Evolutionary conservation across 2,329 filamentous ascomycete species (phyloP).

Genomic region (Sclerotinia sclerotiorum): DNA sequence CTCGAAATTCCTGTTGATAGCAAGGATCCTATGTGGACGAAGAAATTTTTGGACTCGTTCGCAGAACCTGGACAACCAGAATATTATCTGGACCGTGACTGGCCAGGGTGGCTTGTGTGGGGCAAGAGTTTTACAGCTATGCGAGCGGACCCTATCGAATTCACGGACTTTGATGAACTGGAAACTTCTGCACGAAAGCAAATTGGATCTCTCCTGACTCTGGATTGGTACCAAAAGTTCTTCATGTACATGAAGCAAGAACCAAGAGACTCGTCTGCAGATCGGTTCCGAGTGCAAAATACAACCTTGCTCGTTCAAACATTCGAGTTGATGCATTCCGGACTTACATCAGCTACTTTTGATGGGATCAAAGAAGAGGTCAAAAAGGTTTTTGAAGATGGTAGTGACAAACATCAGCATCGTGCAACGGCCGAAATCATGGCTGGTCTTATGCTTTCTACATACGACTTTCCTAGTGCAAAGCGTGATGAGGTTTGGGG

Average conservation of each 20-base stretch:
- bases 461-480: slow-evolving; percentile 72
- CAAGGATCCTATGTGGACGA: slow-evolving; percentile 77
- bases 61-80: slow-evolving; percentile 69
- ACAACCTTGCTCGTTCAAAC: slow-evolving; percentile 84
- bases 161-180: slow-evolving; percentile 72
- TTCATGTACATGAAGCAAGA: slow-evolving; percentile 97
- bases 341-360: slow-evolving; percentile 73
- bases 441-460: slow-evolving; percentile 77
- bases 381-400: slow-evolving; percentile 78
- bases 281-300: slow-evolving; percentile 87
- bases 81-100: slow-evolving; percentile 88
- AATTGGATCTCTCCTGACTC: slow-evolving; percentile 77
- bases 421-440: slow-evolving; percentile 93
- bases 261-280: slow-evolving; percentile 75
- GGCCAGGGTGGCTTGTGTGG: slow-evolving; percentile 97
- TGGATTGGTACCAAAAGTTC: slow-evolving; percentile 81
- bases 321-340: slow-evolving; percentile 85
- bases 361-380: slow-evolving; percentile 85
- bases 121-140: slow-evolving; percentile 81
- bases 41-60: slow-evolving; percentile 75
- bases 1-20: slow-evolving; percentile 69
- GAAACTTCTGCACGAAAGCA: slow-evolving; percentile 73
- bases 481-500: slow-evolving; percentile 78
- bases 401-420: slow-evolving; percentile 96
- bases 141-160: slow-evolving; percentile 66